Evolutionary conservation across 768 basidiomycete species (phyloP), one percentile per base, ranked within the genome.

Genomic region (Lyophyllum atratum): DNA sequence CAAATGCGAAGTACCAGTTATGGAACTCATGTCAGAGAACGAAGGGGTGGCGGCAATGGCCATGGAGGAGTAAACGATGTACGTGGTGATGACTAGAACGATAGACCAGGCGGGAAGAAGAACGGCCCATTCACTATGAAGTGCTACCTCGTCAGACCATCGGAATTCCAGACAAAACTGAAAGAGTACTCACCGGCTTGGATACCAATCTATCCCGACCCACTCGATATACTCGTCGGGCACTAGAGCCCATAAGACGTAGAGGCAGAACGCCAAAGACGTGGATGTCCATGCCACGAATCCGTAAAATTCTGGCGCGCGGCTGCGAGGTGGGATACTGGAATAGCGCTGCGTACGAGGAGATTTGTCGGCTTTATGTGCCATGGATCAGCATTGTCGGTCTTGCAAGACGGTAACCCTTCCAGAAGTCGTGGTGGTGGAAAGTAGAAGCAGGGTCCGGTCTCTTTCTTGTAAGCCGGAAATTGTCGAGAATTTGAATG

Each of bases 291-390:
- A 91, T 15, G 90, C 90, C 4, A 90, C 90, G 68, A 94, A 95
- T n/a, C 93, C 93, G 63, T 93, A 93, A 65, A 93, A 89, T 72
- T 95, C 93, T 42, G 89, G 81, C 12, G 90, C 89, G 9, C 89
- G 85, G 68, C 85, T 88, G 59, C 82, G 59, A 15, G 33, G 10
- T 25, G 47, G 52, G 2, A 29, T 31, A 31, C 29, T 17, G 21
- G 33, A 29, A 9, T 34, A 39, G 44, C 42, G 46, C 12, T 56
- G 28, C 17, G 9, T 4, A 31, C 29, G 44, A n/a, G 42, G n/a
- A 6, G 26, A 37, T 43, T 42, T 28, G 37, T 9, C 4, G 22
- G 4, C 21, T 17, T 22, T 15, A 46, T 29, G 24, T 4, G 31
- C 50, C 54, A 59, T 55, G 11, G 24, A 12, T 49, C 2, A 24